Conservation (phyloP, 2,329 filamentous ascomycete genomes). For the Penicillium sp. region DNA sequence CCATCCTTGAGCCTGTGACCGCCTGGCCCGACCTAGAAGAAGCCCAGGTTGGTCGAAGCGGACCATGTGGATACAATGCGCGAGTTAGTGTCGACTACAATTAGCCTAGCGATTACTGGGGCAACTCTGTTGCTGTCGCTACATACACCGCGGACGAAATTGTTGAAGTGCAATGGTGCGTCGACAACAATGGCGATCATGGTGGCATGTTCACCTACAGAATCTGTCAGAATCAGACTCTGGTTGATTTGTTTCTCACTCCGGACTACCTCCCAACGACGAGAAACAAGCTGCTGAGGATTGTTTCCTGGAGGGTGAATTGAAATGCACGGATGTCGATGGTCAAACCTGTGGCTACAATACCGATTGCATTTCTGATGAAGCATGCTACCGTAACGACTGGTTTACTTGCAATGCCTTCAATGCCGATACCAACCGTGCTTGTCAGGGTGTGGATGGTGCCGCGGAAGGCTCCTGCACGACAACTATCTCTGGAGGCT, state of each 20-base stretch:
- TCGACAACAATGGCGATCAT: slow-evolving; percentile 59
- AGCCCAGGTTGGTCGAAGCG: slow-evolving; percentile 50
- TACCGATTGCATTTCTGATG: slow-evolving; percentile 47
- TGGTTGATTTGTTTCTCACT: slow-evolving; percentile 54
- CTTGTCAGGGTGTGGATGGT: slow-evolving; percentile 50
- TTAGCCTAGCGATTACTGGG: slow-evolving; percentile 48
- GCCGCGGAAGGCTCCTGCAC: slow-evolving; percentile 48
- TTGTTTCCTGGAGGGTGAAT: slow-evolving; percentile 52
- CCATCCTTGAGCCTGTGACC: slow-evolving; percentile 55
- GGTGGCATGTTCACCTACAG: slow-evolving; percentile 60
- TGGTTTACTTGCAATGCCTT: slow-evolving; percentile 54
- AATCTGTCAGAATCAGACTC: slow-evolving; percentile 53
- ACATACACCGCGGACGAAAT: slow-evolving; percentile 50
- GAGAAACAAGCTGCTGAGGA: slow-evolving; percentile 58
- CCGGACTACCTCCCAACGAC: slow-evolving; percentile 51
- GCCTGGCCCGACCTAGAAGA: slow-evolving; percentile 52
- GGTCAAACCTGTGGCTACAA: slow-evolving; percentile 53
- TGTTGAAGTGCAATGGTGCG: slow-evolving; percentile 56
- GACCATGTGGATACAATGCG: slow-evolving; percentile 57
- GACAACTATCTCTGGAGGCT: slow-evolving; percentile 56
- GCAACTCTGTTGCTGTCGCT: slow-evolving; percentile 41
- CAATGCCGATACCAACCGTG: slow-evolving; percentile 9
- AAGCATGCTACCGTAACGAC: slow-evolving; percentile 53
- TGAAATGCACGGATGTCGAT: slow-evolving; percentile 52
- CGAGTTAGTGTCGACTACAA: slow-evolving; percentile 58